phyloP scores from a whole-genome alignment of 176 grass and related monocot genomes.

The Poa pratensis region DNA sequence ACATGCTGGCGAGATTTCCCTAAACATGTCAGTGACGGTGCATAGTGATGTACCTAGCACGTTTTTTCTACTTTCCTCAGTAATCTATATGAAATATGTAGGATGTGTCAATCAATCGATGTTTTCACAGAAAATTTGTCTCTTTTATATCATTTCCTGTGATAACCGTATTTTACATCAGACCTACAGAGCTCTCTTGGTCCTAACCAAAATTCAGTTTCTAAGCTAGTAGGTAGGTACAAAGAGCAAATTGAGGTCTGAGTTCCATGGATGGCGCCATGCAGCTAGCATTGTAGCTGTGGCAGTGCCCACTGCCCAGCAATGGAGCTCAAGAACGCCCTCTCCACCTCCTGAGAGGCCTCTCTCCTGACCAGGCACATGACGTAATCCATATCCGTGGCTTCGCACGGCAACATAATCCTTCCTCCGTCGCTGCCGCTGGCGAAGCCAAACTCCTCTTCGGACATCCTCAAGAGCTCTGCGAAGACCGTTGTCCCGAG shows the following conservation, averaged over 20 bases:
- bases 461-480: conserved; percentile 40
- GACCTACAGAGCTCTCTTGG: not conserved
- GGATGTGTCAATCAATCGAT: no score
- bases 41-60: not conserved
- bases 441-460: conserved; percentile 43
- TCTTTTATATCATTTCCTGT: not conserved
- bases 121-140: not conserved
- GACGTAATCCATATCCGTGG: conserved; percentile 46
- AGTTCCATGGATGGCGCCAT: not conserved
- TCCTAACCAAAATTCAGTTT: not conserved
- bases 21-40: not conserved
- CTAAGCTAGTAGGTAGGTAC: not conserved
- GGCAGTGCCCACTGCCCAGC: not conserved
- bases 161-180: not conserved
- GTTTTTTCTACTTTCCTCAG: conserved; percentile 1
- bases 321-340: conserved; percentile 51
- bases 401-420: conserved; percentile 60
- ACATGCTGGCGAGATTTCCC: not conserved
- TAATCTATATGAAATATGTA: not conserved
- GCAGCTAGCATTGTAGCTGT: conserved; percentile 1
- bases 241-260: not conserved
- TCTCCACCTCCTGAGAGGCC: conserved; percentile 47
- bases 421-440: conserved; percentile 19
- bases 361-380: conserved; percentile 51
- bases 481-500: conserved; percentile 13